Conservation (phyloP, 164 flowering plant species). For the Protea cynaroides region DNA sequence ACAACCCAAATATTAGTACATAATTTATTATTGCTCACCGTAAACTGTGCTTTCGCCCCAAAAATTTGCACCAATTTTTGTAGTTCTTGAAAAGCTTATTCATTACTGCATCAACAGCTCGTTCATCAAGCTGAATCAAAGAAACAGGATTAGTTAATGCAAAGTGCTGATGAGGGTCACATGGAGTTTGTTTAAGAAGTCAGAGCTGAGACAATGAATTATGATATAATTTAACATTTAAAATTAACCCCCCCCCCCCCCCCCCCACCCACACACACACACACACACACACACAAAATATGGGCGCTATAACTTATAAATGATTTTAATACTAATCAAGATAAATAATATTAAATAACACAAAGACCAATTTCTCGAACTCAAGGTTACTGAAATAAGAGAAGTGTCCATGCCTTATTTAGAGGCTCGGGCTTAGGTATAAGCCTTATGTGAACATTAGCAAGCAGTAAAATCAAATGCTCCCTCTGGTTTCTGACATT, state of each 20-base stretch:
- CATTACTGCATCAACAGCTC: slow-evolving; percentile 91
- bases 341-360: too few relatives aligned
- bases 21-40: slow-evolving; percentile 37
- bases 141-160: slow-evolving; percentile 1
- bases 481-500: slow-evolving; percentile 97
- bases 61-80: slow-evolving; percentile 95
- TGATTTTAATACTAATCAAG: too few relatives aligned
- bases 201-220: too few relatives aligned
- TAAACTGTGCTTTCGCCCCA: slow-evolving; percentile 90
- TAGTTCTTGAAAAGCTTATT: slow-evolving; percentile 85
- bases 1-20: background rate
- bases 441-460: slow-evolving; percentile 80
- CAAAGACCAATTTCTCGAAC: too few relatives aligned
- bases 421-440: slow-evolving; percentile 90
- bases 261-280: too few relatives aligned
- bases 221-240: too few relatives aligned
- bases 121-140: slow-evolving; percentile 74
- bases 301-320: too few relatives aligned
- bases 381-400: background rate
- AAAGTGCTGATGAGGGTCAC: background rate
- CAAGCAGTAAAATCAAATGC: slow-evolving; percentile 78
- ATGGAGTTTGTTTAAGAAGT: background rate
- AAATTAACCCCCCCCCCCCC: too few relatives aligned
- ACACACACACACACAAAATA: too few relatives aligned
- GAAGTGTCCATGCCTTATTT: slow-evolving; percentile 45